Conservation (phyloP, 441 rosid genomes). For the Biscutella auriculata region DNA sequence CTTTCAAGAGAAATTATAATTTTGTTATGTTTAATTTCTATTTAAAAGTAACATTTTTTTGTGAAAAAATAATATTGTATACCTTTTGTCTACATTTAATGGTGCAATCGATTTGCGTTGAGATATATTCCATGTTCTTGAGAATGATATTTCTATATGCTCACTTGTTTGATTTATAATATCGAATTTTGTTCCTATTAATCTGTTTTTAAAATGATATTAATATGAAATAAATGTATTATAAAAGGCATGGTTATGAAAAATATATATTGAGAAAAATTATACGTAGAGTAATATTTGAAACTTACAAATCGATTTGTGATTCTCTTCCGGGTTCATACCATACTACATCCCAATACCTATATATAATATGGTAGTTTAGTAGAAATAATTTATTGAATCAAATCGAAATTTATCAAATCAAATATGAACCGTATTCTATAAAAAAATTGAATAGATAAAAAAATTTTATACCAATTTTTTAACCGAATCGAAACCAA, state of each 20-base stretch:
- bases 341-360: slow-evolving; percentile 26
- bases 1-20: slow-evolving; percentile 19
- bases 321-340: background rate
- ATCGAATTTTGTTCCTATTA: slow-evolving; percentile 26
- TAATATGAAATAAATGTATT: background rate
- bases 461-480: too few relatives aligned
- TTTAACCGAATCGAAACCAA: too few relatives aligned
- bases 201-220: slow-evolving; percentile 27
- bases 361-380: background rate
- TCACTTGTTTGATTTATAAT: slow-evolving; percentile 37
- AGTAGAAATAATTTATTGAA: too few relatives aligned
- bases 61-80: too few relatives aligned
- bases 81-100: slow-evolving; percentile 66
- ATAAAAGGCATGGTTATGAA: background rate
- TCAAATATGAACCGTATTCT: too few relatives aligned
- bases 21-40: too few relatives aligned
- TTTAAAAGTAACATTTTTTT: too few relatives aligned
- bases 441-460: too few relatives aligned
- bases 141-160: slow-evolving; percentile 55
- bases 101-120: slow-evolving; percentile 25
- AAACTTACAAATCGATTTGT: slow-evolving; percentile 9
- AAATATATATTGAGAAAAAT: background rate
- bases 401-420: too few relatives aligned
- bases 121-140: slow-evolving; percentile 35
- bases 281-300: background rate